phyloP scores from a whole-genome alignment of 2,329 filamentous ascomycete species.

The Thielaviopsis punctulata region DNA sequence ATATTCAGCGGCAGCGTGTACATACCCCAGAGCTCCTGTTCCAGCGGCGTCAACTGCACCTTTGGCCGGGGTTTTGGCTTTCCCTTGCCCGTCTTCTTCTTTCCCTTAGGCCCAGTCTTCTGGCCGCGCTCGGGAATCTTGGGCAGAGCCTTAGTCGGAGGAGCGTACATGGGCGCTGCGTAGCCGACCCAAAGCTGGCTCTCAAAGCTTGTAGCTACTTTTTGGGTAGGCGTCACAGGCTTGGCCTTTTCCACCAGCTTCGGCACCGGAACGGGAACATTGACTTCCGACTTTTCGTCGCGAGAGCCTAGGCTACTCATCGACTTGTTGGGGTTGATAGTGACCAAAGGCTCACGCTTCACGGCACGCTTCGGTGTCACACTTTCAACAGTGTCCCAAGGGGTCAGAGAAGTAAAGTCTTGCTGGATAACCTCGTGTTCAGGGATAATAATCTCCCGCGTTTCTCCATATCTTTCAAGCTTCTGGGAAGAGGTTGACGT shows the following conservation, averaged over 20 bases:
- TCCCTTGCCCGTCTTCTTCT: background rate
- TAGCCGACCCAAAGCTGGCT: constrained; percentile 2
- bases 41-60: constrained; percentile 1
- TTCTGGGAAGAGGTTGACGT: constrained; percentile 1
- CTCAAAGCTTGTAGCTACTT: background rate
- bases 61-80: background rate
- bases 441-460: constrained; percentile 1
- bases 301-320: background rate
- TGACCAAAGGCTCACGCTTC: background rate
- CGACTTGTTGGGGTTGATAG: background rate
- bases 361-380: background rate
- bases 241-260: background rate
- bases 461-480: constrained; percentile 3
- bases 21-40: constrained; percentile 5
- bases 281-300: background rate
- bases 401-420: background rate
- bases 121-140: background rate
- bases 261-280: background rate
- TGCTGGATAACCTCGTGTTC: background rate
- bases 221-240: background rate
- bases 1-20: constrained; percentile 1
- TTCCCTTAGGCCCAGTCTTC: background rate
- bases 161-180: constrained; percentile 4
- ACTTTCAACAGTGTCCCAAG: background rate
- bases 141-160: background rate